Percentiles rank a stretch among this genome's conserved stretches.
phyloP scores from a whole-genome alignment of 106 monocot genomes.

The Gastrodia elata region DNA sequence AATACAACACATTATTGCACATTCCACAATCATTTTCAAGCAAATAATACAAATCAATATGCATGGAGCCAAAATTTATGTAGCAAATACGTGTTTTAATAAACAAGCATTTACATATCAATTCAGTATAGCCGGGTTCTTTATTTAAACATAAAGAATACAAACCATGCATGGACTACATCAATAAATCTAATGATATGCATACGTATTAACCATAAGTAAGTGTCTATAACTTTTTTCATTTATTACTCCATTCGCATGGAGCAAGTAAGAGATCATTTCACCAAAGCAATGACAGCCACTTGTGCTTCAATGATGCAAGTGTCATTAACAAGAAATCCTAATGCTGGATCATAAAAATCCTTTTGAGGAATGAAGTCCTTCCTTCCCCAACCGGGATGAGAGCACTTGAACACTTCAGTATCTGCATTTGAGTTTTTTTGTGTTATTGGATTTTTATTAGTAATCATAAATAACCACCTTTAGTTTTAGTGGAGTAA shows the following conservation, averaged over 20 bases:
- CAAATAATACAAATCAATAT: background rate
- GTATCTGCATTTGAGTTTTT: slow-evolving; percentile 5
- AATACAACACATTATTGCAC: background rate
- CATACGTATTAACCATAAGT: background rate
- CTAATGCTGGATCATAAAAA: background rate
- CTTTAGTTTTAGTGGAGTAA: too few relatives aligned
- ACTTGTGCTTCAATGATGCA: slow-evolving; percentile 8
- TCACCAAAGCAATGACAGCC: slow-evolving; percentile 1
- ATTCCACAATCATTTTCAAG: background rate
- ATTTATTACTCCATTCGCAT: background rate
- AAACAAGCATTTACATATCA: background rate
- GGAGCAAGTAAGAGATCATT: background rate
- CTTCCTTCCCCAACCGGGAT: slow-evolving; percentile 10
- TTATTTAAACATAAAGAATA: background rate
- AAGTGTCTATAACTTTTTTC: background rate
- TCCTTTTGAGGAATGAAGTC: background rate
- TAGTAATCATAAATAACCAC: too few relatives aligned
- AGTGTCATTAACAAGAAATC: slow-evolving; percentile 3
- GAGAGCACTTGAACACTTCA: slow-evolving; percentile 7
- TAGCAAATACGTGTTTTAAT: background rate
- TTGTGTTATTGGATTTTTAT: background rate
- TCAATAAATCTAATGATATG: too few relatives aligned
- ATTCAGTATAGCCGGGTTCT: background rate
- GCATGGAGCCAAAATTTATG: background rate
- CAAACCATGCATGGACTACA: background rate